Percentiles rank a stretch among this genome's conserved stretches.
These are phyloP conservation scores for Phytophthora colocasiae DNA, from an alignment of 352 stramenopile species.

Conservation along the genomic window DNA sequence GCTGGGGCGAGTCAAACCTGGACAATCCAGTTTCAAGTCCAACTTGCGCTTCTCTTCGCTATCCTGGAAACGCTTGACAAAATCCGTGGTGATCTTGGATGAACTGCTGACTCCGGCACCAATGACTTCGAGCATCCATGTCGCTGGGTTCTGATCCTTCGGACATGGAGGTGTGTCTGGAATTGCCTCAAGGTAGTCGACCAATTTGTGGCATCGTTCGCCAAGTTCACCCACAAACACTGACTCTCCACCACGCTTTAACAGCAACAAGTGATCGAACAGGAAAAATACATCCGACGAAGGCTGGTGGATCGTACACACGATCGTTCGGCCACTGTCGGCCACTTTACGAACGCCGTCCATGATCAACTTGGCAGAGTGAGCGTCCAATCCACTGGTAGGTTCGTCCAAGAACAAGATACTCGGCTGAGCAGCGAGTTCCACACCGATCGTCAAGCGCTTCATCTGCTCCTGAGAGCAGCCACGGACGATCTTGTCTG, in stretches of 20 bases:
- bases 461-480: slow-evolving; percentile 54
- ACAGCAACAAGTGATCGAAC: slow-evolving; percentile 84
- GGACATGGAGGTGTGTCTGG: slow-evolving; percentile 31
- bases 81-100: slow-evolving; percentile 37
- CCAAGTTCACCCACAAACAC: slow-evolving; percentile 63
- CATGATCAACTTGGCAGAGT: slow-evolving; percentile 80
- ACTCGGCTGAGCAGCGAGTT: slow-evolving; percentile 77
- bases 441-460: slow-evolving; percentile 53
- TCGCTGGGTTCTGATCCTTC: slow-evolving; percentile 56
- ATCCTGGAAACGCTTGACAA: slow-evolving; percentile 44
- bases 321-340: slow-evolving; percentile 63
- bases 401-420: slow-evolving; percentile 87
- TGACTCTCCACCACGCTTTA: slow-evolving; percentile 54
- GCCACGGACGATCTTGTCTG: slow-evolving; percentile 42
- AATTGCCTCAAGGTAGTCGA: slow-evolving; percentile 57
- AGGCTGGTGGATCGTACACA: slow-evolving; percentile 93
- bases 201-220: slow-evolving; percentile 33
- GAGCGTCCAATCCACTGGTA: slow-evolving; percentile 82
- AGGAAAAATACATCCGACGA: slow-evolving; percentile 86
- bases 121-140: slow-evolving; percentile 49
- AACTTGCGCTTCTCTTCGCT: slow-evolving; percentile 34
- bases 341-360: slow-evolving; percentile 83
- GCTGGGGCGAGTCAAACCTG: slow-evolving; percentile 25
- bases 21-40: slow-evolving; percentile 22
- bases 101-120: slow-evolving; percentile 43